A percentile compares a stretch with the other conserved stretches of the same genome.
Evolutionary conservation across 768 basidiomycete genomes (phyloP).

Genomic region (Dioszegia crocea): DNA sequence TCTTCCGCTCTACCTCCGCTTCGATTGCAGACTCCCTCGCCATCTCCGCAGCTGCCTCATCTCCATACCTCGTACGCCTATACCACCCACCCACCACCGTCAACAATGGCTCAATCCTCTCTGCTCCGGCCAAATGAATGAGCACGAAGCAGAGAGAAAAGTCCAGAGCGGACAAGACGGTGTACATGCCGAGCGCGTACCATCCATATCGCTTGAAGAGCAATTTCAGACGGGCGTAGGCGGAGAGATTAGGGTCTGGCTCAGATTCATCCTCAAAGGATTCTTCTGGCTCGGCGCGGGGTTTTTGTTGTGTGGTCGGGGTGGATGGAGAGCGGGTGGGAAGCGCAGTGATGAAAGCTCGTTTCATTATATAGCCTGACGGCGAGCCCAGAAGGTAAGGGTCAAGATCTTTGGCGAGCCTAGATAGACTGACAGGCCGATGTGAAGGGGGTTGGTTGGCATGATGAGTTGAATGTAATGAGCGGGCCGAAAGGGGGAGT

Average conservation of each 20-base stretch:
- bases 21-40: not conserved
- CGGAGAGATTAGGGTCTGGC: constrained; percentile 16
- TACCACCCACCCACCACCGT: constrained; percentile 48
- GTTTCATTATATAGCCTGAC: not conserved
- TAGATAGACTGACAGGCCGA: not conserved
- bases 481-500: not conserved
- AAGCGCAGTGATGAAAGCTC: not conserved
- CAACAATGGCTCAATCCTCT: constrained; percentile 72
- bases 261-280: constrained; percentile 6
- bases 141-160: constrained; percentile 78
- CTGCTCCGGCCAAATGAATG: constrained; percentile 82
- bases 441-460: not conserved
- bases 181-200: constrained; percentile 90
- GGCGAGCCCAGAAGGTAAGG: not conserved
- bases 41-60: constrained; percentile 23
- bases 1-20: constrained; percentile 27
- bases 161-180: constrained; percentile 68
- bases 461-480: not conserved
- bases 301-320: not conserved
- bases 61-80: constrained; percentile 24
- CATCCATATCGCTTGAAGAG: constrained; percentile 90
- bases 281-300: not conserved
- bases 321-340: not conserved
- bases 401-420: not conserved
- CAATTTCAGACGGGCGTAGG: constrained; percentile 35